Percentiles rank a stretch among this genome's conserved stretches.
Evolutionary conservation across 768 basidiomycete species (phyloP).

Genomic region (Russula dissimulans): DNA sequence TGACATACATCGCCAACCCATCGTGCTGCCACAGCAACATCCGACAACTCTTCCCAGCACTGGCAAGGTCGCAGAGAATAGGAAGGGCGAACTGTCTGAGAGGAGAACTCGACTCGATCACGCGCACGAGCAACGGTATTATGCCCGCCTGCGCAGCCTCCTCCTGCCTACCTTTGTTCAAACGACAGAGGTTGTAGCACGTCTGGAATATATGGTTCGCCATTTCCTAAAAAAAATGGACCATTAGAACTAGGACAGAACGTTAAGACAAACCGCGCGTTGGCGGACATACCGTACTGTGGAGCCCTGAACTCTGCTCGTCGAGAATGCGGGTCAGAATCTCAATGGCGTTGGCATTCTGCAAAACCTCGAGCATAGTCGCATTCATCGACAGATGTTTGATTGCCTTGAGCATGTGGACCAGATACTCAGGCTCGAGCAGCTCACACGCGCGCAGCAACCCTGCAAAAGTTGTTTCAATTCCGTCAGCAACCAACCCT

Average conservation of each 20-base stretch:
- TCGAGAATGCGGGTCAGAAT: conserved; percentile 80
- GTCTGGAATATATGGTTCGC: conserved; percentile 97
- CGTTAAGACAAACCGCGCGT: background rate
- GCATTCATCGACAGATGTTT: conserved; percentile 95
- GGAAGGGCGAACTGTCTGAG: conserved; percentile 96
- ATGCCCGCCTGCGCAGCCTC: conserved; percentile 96
- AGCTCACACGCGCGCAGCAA: conserved; percentile 79
- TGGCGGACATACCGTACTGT: conserved; percentile 57
- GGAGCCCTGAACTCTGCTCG: conserved; percentile 66
- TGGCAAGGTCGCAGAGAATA: conserved; percentile 92
- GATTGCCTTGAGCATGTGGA: conserved; percentile 85
- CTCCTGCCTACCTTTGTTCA: conserved; percentile 92
- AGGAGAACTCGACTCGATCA: conserved; percentile 83
- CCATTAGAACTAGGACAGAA: background rate
- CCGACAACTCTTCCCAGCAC: conserved; percentile 88
- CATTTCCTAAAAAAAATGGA: conserved; percentile 59
- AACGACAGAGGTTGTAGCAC: conserved; percentile 89
- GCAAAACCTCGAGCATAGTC: conserved; percentile 81
- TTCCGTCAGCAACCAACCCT: background rate
- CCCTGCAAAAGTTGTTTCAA: conserved; percentile 37
- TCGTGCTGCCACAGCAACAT: conserved; percentile 89
- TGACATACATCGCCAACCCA: conserved; percentile 74
- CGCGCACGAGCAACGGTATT: conserved; percentile 81
- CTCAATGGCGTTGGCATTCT: conserved; percentile 93
- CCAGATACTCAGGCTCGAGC: conserved; percentile 80